Percentiles rank a stretch among this genome's conserved stretches.
phyloP scores from a whole-genome alignment of 495 filamentous ascomycete species.

The Staphylotrichum tortipilum region DNA sequence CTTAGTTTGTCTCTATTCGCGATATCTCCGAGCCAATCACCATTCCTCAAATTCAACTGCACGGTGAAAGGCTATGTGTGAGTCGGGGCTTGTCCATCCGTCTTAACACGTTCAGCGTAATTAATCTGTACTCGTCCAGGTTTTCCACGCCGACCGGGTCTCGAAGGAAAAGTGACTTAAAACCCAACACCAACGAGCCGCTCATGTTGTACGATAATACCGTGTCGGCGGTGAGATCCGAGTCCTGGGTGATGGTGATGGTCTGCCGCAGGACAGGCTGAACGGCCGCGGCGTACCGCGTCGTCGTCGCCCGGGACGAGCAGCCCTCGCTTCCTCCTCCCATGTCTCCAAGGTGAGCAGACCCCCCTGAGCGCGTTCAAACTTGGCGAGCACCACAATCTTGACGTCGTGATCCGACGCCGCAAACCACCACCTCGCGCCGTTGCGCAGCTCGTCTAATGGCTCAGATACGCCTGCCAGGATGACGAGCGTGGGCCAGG shows the following conservation, averaged over 20 bases:
- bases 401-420: constrained; percentile 24
- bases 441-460: constrained; percentile 12
- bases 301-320: constrained; percentile 8
- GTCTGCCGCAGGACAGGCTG: neutral
- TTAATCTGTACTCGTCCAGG: no score
- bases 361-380: constrained; percentile 3
- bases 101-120: no score
- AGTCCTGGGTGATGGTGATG: neutral
- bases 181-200: constrained; percentile 15
- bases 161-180: constrained; percentile 16
- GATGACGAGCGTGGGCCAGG: constrained; percentile 28
- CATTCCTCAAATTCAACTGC: no score
- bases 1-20: no score
- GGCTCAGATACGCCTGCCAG: constrained; percentile 24
- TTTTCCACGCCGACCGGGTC: no score
- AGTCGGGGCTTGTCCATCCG: no score
- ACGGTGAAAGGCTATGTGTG: no score
- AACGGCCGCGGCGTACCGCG: neutral
- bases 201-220: constrained; percentile 17
- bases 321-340: neutral
- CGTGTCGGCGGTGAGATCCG: neutral
- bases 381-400: constrained; percentile 21
- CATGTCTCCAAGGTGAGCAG: constrained; percentile 12
- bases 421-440: constrained; percentile 26
- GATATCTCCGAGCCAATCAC: no score